A percentile compares a stretch with the other conserved stretches of the same genome.
phyloP scores from a whole-genome alignment of 1,139 yeast genomes.

The Candida albicans region DNA sequence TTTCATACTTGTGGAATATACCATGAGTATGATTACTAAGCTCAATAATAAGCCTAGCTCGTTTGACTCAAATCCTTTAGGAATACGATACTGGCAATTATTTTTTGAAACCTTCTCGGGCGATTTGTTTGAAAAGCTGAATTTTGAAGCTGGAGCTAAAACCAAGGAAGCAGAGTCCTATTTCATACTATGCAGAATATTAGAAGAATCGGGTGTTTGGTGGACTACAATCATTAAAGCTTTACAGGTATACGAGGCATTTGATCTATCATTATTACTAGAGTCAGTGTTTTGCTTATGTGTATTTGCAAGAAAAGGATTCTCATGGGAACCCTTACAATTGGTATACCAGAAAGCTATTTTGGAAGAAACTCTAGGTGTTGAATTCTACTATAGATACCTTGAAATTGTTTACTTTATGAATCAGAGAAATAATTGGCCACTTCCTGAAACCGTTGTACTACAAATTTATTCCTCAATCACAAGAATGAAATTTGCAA shows the following conservation, averaged over 20 bases:
- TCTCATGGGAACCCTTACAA: slow-evolving; percentile 14
- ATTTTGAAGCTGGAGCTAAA: slow-evolving; percentile 6
- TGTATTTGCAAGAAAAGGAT: slow-evolving; percentile 3
- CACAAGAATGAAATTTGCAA: slow-evolving; percentile 36
- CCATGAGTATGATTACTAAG: slow-evolving; percentile 13
- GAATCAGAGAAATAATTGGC: slow-evolving; percentile 34
- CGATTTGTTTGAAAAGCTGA: slow-evolving; percentile 8
- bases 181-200: slow-evolving; percentile 10
- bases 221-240: slow-evolving; percentile 9
- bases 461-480: slow-evolving; percentile 30
- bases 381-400: slow-evolving; percentile 24
- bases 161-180: slow-evolving; percentile 15
- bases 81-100: slow-evolving; percentile 14
- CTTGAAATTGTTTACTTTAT: slow-evolving; percentile 32
- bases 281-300: slow-evolving; percentile 18
- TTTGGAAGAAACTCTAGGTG: slow-evolving; percentile 2
- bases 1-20: slow-evolving; percentile 23
- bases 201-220: slow-evolving; percentile 9
- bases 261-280: slow-evolving; percentile 6
- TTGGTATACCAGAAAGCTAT: slow-evolving; percentile 9
- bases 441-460: slow-evolving; percentile 36
- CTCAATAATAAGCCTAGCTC: slow-evolving; percentile 1
- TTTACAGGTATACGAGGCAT: slow-evolving; percentile 6
- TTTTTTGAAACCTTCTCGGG: slow-evolving; percentile 14
- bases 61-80: background rate